Evolutionary conservation across 225 moss, liverwort and hornwort species (phyloP).

Genomic region (Marchantia paleacea): DNA sequence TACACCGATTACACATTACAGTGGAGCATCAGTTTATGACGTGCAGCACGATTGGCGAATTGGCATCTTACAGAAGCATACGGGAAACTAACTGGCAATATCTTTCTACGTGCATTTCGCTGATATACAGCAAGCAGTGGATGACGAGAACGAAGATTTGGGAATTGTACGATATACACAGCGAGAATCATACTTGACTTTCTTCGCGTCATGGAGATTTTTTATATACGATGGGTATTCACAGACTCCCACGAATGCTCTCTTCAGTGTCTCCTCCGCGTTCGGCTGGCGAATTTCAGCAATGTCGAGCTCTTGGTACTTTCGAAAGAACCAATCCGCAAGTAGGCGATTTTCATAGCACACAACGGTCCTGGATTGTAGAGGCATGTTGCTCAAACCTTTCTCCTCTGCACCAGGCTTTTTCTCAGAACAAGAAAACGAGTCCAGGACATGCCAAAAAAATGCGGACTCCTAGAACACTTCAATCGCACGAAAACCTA

Average conservation of each 20-base stretch:
- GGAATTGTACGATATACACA: neutral
- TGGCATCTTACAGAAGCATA: too few relatives aligned
- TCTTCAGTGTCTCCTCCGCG: conserved; percentile 3
- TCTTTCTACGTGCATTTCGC: neutral
- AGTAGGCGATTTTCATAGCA: conserved; percentile 15
- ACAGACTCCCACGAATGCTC: conserved; percentile 24
- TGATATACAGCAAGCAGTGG: neutral
- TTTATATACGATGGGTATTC: conserved; percentile 20
- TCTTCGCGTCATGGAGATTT: conserved; percentile 28
- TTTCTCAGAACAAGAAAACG: too few relatives aligned
- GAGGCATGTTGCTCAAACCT: conserved; percentile 6
- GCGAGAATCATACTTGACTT: conserved; percentile 31
- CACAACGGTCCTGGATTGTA: conserved; percentile 19
- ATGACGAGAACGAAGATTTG: neutral
- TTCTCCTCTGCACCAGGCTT: too few relatives aligned
- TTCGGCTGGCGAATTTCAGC: conserved; percentile 1
- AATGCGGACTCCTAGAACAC: too few relatives aligned
- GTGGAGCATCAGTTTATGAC: too few relatives aligned
- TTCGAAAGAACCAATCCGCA: conserved; percentile 15
- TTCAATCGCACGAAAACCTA: too few relatives aligned
- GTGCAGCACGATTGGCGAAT: too few relatives aligned
- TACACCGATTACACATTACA: too few relatives aligned
- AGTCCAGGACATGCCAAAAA: too few relatives aligned
- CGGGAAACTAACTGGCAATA: neutral
- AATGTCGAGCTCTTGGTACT: conserved; percentile 11